Conservation (phyloP, 495 filamentous ascomycete species). For the Hypomontagnella submonticulosa region DNA sequence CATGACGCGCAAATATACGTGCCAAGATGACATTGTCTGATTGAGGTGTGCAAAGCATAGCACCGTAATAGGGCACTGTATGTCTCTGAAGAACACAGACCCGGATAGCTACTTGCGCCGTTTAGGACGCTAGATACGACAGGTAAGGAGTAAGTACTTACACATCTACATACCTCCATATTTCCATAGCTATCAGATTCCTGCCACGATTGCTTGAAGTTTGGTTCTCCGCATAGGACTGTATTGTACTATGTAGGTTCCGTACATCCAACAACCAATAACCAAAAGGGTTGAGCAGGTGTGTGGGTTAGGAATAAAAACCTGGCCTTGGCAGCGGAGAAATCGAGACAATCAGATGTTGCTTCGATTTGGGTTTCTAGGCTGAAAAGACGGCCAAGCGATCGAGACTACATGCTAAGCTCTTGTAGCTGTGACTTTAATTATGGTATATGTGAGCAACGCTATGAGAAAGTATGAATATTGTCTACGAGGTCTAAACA, state of each 20-base stretch:
- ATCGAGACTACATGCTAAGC: not conserved
- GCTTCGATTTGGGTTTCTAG: constrained; percentile 5
- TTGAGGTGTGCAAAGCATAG: constrained; percentile 9
- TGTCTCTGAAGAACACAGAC: constrained; percentile 8
- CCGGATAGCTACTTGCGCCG: constrained; percentile 10
- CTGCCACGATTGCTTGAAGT: constrained; percentile 38
- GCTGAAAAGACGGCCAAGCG: constrained; percentile 11
- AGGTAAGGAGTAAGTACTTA: constrained; percentile 3
- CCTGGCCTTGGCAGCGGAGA: constrained; percentile 38
- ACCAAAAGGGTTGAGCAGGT: constrained; percentile 5
- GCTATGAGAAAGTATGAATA: not conserved
- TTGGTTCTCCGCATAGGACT: constrained; percentile 26
- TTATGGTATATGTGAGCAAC: not conserved
- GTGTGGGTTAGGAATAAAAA: constrained; percentile 28
- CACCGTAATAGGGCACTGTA: constrained; percentile 31
- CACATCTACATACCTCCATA: constrained; percentile 11
- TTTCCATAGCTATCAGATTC: constrained; percentile 26
- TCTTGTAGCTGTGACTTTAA: not conserved
- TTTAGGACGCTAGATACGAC: no score
- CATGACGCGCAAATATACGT: constrained; percentile 37
- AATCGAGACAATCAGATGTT: constrained; percentile 36
- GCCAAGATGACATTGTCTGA: constrained; percentile 41
- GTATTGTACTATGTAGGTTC: constrained; percentile 21
- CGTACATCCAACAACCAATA: constrained; percentile 16
- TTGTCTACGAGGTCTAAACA: not conserved